Conservation (phyloP, 2,329 filamentous ascomycete species). For the Fusarium irregulare region DNA sequence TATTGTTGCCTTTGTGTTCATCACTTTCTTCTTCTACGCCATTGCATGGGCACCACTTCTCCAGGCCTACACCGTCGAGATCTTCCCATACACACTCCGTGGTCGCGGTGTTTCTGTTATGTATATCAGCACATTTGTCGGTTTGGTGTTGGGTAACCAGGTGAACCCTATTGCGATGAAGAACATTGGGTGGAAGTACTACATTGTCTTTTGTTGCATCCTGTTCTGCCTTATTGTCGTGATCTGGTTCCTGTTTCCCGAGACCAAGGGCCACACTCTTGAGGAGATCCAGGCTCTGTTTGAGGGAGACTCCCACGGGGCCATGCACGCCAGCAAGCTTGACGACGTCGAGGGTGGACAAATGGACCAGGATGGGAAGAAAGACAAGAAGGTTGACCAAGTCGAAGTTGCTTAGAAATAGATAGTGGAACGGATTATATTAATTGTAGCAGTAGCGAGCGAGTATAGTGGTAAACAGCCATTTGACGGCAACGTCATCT, state of each 20-base stretch:
- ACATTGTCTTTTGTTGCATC: slow-evolving; percentile 54
- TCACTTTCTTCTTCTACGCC: slow-evolving; percentile 54
- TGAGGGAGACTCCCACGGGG: slow-evolving; percentile 33
- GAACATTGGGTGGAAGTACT: slow-evolving; percentile 55
- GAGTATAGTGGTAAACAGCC: no score
- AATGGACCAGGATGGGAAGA: slow-evolving; percentile 11
- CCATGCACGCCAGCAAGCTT: slow-evolving; percentile 10
- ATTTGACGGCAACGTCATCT: no score
- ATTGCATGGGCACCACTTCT: slow-evolving; percentile 52
- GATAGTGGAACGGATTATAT: no score
- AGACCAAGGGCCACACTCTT: slow-evolving; percentile 48
- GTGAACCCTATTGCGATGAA: slow-evolving; percentile 56
- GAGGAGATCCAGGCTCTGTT: slow-evolving; percentile 49
- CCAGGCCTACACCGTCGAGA: slow-evolving; percentile 46
- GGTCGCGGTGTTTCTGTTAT: slow-evolving; percentile 35
- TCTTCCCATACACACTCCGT: slow-evolving; percentile 43
- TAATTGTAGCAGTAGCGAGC: not conserved
- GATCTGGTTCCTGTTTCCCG: slow-evolving; percentile 54
- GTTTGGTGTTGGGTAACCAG: slow-evolving; percentile 52
- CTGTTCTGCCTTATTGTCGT: slow-evolving; percentile 47
- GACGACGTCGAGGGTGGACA: slow-evolving; percentile 20
- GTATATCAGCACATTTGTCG: slow-evolving; percentile 35
- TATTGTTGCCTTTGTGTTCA: slow-evolving; percentile 54
- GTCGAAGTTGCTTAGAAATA: slow-evolving; percentile 24
- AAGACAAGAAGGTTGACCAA: slow-evolving; percentile 31